Base-by-base conservation (phyloP, 2,329 filamentous ascomycete genomes). In the Microsporum canis region DNA sequence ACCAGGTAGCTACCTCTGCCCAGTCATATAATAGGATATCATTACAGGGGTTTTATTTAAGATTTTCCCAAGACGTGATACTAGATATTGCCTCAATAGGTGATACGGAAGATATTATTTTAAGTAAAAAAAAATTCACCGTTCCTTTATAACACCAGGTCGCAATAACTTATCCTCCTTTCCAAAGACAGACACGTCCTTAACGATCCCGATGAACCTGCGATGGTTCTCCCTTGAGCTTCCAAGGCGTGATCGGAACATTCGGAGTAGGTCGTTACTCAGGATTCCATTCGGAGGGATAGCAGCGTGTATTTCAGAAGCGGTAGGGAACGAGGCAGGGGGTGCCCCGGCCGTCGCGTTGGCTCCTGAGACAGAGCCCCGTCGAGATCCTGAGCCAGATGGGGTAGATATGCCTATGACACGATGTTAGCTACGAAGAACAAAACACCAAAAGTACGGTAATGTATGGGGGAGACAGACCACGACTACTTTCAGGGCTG, bases 271-370 rank as follows among this genome's bases (percentile, higher is more conserved):
- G 58, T 78, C 76, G 57, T 70, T 72, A 59, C 76, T 77, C 4
- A 71, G 65, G 38, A 79, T 79, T 12, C 78, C 78, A 6, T 71
- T 71, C 3, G 71, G 65, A 0, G 78, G 78, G 47, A 80, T 79
- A 0, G 75, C 73, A 10, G 76, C 75, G 64, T 77, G 73, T 34
- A 80, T 75, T 66, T 80, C 78, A 2, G 72, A 75, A 5, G 72
- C 71, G 0, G 76, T 77, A 6, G 77, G 77, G 64, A 78, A 77
- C 29, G 41, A 59, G 58, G 38, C 27, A 45, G 41, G 38, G 12
- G 57, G 23, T 12, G 31, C 64, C 57, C 39, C 39, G 27, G 62
- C 39, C 3, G 6, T 14, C 12, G 31, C 29, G 34, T 51, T 36
- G 60, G 60, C 36, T 36, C 62, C 14, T 27, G 59, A 55, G 17